Percentiles rank a stretch among this genome's conserved stretches.
Conservation (phyloP, 768 basidiomycete genomes). For the Lactifluus rugatus region DNA sequence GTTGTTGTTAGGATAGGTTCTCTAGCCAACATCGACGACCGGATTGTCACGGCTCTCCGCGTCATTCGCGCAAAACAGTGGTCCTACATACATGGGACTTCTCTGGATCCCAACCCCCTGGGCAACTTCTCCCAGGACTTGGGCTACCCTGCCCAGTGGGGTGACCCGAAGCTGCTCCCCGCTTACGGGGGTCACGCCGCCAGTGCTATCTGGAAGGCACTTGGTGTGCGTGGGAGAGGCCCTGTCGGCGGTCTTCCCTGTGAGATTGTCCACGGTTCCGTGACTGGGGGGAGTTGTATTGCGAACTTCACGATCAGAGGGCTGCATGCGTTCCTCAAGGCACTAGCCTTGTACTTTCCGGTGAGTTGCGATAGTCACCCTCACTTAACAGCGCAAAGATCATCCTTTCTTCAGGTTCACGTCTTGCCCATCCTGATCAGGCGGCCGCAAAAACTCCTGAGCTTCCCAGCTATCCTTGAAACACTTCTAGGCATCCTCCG, state of each 20-base stretch:
- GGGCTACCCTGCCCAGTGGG: slow-evolving; percentile 53
- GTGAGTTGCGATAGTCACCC: slow-evolving; percentile 32
- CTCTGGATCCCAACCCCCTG: slow-evolving; percentile 33
- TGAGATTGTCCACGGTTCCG: slow-evolving; percentile 58
- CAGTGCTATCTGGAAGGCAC: slow-evolving; percentile 40
- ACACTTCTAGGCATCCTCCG: slow-evolving; percentile 44
- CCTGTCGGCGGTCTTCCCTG: slow-evolving; percentile 68
- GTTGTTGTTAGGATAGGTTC: slow-evolving; percentile 44
- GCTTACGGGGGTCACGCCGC: slow-evolving; percentile 50
- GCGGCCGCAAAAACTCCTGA: slow-evolving; percentile 43
- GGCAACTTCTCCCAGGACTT: slow-evolving; percentile 42
- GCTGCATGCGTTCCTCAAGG: slow-evolving; percentile 48
- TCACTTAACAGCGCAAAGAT: not conserved
- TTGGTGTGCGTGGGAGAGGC: slow-evolving; percentile 43
- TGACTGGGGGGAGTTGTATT: slow-evolving; percentile 47
- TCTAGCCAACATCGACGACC: slow-evolving; percentile 56
- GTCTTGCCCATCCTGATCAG: slow-evolving; percentile 56
- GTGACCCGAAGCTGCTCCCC: slow-evolving; percentile 49
- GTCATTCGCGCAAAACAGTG: slow-evolving; percentile 45
- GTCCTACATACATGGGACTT: slow-evolving; percentile 45
- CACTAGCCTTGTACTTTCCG: slow-evolving; percentile 59
- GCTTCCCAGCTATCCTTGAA: slow-evolving; percentile 31
- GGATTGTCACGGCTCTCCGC: slow-evolving; percentile 46
- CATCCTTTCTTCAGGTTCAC: slow-evolving; percentile 43
- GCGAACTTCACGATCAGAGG: slow-evolving; percentile 49